Percentiles rank a stretch among this genome's conserved stretches.
phyloP scores from a whole-genome alignment of 331 rosid species.

The Rosa hybrid region DNA sequence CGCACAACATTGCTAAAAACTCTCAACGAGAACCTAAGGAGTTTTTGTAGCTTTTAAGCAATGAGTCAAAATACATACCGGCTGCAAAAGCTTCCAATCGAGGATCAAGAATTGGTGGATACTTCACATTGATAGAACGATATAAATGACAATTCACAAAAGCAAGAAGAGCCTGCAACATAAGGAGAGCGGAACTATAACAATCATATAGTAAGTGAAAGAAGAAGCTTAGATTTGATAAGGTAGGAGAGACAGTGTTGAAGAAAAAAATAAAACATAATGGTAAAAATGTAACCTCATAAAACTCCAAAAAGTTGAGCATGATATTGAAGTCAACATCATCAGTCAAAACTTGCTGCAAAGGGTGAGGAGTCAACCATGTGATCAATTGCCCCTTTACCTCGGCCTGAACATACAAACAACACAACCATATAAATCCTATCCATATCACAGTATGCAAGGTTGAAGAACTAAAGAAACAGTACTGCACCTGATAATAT shows the following conservation, averaged over 20 bases:
- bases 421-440: neutral
- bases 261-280: slow-evolving; percentile 14
- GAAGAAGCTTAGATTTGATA: neutral
- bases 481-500: slow-evolving; percentile 72
- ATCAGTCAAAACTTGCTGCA: slow-evolving; percentile 83
- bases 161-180: slow-evolving; percentile 69
- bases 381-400: slow-evolving; percentile 77
- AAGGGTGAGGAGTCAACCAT: slow-evolving; percentile 89
- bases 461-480: slow-evolving; percentile 4
- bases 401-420: slow-evolving; percentile 62
- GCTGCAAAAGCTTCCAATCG: slow-evolving; percentile 78
- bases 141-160: slow-evolving; percentile 73
- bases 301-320: slow-evolving; percentile 74
- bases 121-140: slow-evolving; percentile 72
- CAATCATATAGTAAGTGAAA: neutral
- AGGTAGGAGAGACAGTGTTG: neutral
- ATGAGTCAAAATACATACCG: slow-evolving; percentile 38
- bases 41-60: neutral
- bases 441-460: neutral
- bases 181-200: neutral
- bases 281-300: slow-evolving; percentile 52
- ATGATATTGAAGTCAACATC: slow-evolving; percentile 74
- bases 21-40: neutral
- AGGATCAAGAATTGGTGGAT: slow-evolving; percentile 86
- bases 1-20: slow-evolving; percentile 9